phyloP scores from a whole-genome alignment of 2,329 filamentous ascomycete species.

The Zasmidium angulare region DNA sequence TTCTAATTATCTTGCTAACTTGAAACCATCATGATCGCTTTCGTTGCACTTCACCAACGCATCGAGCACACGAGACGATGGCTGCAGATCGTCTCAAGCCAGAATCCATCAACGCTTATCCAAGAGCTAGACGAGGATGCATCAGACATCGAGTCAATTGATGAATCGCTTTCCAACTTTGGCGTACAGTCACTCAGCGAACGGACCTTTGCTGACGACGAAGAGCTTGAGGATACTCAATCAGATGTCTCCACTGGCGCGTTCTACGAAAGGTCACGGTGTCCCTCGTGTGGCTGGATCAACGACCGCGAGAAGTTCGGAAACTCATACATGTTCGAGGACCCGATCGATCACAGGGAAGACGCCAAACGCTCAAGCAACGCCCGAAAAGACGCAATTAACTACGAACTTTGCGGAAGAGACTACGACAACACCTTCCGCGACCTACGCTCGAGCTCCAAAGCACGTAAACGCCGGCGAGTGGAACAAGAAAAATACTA shows the following conservation, averaged over 20 bases:
- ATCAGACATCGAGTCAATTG: neutral
- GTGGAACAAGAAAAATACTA: slow-evolving; percentile 15
- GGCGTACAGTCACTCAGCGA: slow-evolving; percentile 18
- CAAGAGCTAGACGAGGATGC: slow-evolving; percentile 2
- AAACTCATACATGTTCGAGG: too few relatives aligned
- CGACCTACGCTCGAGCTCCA: slow-evolving; percentile 19
- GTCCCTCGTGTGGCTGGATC: too few relatives aligned
- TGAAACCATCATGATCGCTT: slow-evolving; percentile 9
- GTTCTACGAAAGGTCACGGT: neutral
- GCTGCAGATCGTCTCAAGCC: neutral
- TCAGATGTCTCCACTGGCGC: neutral
- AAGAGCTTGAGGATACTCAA: neutral
- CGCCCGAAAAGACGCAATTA: neutral
- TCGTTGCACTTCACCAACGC: neutral
- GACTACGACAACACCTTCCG: slow-evolving; percentile 11
- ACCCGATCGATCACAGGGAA: too few relatives aligned
- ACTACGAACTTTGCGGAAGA: slow-evolving; percentile 12
- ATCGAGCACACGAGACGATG: slow-evolving; percentile 9
- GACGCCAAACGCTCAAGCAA: too few relatives aligned
- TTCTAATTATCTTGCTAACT: too few relatives aligned
- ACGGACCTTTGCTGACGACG: neutral
- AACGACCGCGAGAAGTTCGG: too few relatives aligned
- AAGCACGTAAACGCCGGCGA: slow-evolving; percentile 14
- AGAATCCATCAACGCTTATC: neutral
- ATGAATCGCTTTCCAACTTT: neutral